A percentile compares a stretch with the other conserved stretches of the same genome.
phyloP scores from a whole-genome alignment of 257 asterid species.

The Primulina eburnea region DNA sequence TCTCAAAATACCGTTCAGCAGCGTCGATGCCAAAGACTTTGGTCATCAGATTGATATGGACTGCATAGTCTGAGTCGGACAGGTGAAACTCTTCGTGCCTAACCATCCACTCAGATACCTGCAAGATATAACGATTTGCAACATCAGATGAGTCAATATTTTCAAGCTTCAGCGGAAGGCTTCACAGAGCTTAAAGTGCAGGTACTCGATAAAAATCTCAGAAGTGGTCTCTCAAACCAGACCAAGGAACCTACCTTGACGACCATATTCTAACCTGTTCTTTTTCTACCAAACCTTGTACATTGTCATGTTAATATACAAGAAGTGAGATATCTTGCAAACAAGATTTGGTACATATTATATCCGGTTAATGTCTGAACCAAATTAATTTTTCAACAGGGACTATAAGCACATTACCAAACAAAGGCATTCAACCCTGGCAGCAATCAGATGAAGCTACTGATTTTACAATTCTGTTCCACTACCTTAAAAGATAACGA shows the following conservation, averaged over 20 bases:
- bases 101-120: conserved; percentile 96
- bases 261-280: not conserved
- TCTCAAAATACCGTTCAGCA: conserved; percentile 90
- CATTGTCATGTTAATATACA: not conserved
- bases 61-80: conserved; percentile 76
- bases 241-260: not conserved
- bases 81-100: conserved; percentile 55
- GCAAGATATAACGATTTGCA: conserved; percentile 30
- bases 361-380: not conserved
- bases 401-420: not conserved
- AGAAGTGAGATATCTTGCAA: not conserved
- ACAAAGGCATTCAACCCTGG: not conserved
- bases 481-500: not conserved
- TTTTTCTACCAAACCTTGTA: not conserved
- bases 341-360: not conserved
- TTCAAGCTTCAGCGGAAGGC: conserved; percentile 12
- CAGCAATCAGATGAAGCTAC: not conserved
- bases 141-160: conserved; percentile 18
- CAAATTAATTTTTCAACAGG: not conserved
- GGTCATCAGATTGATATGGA: conserved; percentile 77
- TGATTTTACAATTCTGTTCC: not conserved
- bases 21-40: conserved; percentile 90
- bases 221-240: not conserved
- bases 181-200: not conserved
- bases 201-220: not conserved